Conservation (phyloP, 495 filamentous ascomycete species). For the Neurospora discreta region DNA sequence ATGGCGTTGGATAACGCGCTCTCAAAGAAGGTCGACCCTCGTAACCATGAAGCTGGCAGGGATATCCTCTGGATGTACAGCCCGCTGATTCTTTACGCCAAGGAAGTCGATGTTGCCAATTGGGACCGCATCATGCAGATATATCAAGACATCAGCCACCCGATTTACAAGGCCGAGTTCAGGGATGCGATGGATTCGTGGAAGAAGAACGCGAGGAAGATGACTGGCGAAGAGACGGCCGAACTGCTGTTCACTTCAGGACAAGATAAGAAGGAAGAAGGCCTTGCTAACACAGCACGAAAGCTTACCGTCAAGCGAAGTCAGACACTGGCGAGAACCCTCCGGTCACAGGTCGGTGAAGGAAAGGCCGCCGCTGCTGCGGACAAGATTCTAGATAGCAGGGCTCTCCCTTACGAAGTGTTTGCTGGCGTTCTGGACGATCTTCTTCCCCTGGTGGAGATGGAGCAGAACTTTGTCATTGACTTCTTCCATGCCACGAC, state of each 20-base stretch:
- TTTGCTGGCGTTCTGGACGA: slow-evolving; percentile 72
- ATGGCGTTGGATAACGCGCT: slow-evolving; percentile 42
- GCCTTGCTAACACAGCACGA: slow-evolving; percentile 63
- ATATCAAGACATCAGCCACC: slow-evolving; percentile 65
- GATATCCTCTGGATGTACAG: slow-evolving; percentile 70
- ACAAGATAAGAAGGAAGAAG: slow-evolving; percentile 69
- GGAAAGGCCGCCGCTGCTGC: slow-evolving; percentile 38
- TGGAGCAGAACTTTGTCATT: slow-evolving; percentile 89
- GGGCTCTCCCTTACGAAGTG: slow-evolving; percentile 66
- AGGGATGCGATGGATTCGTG: slow-evolving; percentile 66
- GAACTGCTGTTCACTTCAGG: slow-evolving; percentile 82
- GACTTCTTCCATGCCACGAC: slow-evolving; percentile 89
- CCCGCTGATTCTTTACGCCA: slow-evolving; percentile 71
- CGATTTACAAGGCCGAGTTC: slow-evolving; percentile 74
- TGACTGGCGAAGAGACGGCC: slow-evolving; percentile 62
- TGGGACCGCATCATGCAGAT: slow-evolving; percentile 70
- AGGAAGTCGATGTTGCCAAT: slow-evolving; percentile 66
- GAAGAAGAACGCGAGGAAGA: slow-evolving; percentile 71
- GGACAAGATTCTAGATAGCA: slow-evolving; percentile 56
- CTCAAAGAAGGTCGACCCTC: slow-evolving; percentile 42
- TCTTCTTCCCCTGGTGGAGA: slow-evolving; percentile 64
- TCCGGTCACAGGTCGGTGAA: slow-evolving; percentile 58
- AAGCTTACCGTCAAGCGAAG: slow-evolving; percentile 88
- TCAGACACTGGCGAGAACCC: slow-evolving; percentile 65
- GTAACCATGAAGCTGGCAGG: slow-evolving; percentile 41